These are phyloP conservation scores for Metschnikowia orientalis DNA, from an alignment of 805 yeast genomes.

Conservation along the genomic window DNA sequence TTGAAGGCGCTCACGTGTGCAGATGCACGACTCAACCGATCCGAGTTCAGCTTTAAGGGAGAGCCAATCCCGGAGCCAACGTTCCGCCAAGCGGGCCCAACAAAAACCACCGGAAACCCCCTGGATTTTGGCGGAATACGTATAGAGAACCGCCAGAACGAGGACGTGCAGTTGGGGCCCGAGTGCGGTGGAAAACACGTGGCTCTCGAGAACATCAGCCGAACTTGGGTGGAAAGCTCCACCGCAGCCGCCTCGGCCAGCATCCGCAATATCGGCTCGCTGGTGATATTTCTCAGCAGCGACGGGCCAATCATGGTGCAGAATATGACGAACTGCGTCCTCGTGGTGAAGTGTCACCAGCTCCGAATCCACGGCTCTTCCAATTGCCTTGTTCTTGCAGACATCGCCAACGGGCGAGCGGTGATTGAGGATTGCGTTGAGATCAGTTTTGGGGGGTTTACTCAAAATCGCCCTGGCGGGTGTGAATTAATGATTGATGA, in stretches of 20 bases:
- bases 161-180: not conserved
- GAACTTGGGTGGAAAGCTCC: constrained; percentile 3
- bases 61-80: constrained; percentile 21
- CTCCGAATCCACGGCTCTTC: constrained; percentile 15
- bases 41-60: constrained; percentile 27
- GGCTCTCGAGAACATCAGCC: constrained; percentile 9
- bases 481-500: constrained; percentile 12
- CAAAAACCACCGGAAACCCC: constrained; percentile 2
- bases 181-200: constrained; percentile 16
- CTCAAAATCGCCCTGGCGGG: not conserved
- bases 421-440: constrained; percentile 29
- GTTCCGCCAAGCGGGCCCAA: constrained; percentile 1
- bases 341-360: constrained; percentile 16
- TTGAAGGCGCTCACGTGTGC: constrained; percentile 22
- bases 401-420: constrained; percentile 21
- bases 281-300: constrained; percentile 19
- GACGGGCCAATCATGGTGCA: constrained; percentile 31
- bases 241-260: constrained; percentile 5
- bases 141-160: not conserved
- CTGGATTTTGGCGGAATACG: constrained; percentile 2
- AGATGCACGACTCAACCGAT: constrained; percentile 12
- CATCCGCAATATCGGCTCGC: constrained; percentile 22
- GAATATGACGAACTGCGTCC: constrained; percentile 8
- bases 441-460: constrained; percentile 7
- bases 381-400: constrained; percentile 16